Conservation (phyloP, 305 asterid genomes). For the Petunia hybrid region DNA sequence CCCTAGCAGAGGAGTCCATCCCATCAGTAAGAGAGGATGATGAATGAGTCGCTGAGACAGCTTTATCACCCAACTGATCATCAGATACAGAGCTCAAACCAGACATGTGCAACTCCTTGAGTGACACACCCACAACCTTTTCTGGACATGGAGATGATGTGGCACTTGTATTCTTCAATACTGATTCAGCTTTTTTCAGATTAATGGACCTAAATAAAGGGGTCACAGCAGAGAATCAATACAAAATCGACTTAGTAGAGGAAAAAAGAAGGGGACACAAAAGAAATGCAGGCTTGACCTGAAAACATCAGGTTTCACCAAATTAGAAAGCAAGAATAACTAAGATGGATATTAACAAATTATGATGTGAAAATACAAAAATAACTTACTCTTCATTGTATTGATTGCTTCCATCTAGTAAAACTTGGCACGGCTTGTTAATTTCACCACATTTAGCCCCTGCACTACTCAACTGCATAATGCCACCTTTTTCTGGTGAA, state of each 20-base stretch:
- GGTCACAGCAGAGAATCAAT: conserved; percentile 32
- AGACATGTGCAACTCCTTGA: conserved; percentile 40
- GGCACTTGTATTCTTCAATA: conserved; percentile 43
- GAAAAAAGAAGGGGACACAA: conserved; percentile 11
- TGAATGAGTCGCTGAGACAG: conserved; percentile 60
- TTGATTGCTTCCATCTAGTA: conserved; percentile 47
- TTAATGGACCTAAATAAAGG: conserved; percentile 53
- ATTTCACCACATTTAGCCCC: conserved; percentile 49
- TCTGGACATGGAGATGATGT: conserved; percentile 48
- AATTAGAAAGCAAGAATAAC: conserved; percentile 2
- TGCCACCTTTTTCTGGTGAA: conserved; percentile 43
- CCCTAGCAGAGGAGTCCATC: conserved; percentile 51
- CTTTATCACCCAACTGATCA: conserved; percentile 55
- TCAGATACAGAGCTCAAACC: conserved; percentile 53
- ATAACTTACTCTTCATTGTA: conserved; percentile 54
- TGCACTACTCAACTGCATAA: conserved; percentile 37
- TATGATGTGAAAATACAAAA: conserved; percentile 26
- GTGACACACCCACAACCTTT: conserved; percentile 45
- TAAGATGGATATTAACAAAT: conserved; percentile 27
- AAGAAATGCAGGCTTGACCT: not conserved
- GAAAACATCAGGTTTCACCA: conserved; percentile 7
- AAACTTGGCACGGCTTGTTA: conserved; percentile 40
- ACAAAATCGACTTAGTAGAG: not conserved
- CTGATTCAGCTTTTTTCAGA: conserved; percentile 46
- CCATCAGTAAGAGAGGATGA: conserved; percentile 67